These are phyloP conservation scores for Beta vulgaris DNA, from an alignment of 148 eudicot genomes.

Conservation along the genomic window DNA sequence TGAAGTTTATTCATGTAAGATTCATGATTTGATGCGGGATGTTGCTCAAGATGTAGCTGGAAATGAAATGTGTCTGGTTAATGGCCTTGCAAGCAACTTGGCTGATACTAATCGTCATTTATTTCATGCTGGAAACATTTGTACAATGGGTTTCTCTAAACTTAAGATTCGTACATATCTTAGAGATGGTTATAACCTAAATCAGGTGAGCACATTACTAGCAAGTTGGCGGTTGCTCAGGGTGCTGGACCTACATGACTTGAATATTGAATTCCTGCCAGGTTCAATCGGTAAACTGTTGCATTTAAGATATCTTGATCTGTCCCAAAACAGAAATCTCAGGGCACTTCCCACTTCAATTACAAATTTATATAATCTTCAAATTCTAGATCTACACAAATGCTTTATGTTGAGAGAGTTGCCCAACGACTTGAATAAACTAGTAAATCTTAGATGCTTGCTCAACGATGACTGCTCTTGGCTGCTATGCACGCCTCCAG, in stretches of 20 bases:
- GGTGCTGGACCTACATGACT: not conserved
- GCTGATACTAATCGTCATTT: not conserved
- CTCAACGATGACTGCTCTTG: not conserved
- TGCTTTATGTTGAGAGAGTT: not conserved
- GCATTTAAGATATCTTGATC: conserved; percentile 13
- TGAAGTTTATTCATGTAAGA: conserved; percentile 11
- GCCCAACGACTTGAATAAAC: not conserved
- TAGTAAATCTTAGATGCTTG: not conserved
- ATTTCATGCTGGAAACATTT: not conserved
- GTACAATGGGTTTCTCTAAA: not conserved
- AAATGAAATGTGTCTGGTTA: not conserved
- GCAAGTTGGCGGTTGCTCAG: not conserved
- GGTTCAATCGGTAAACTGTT: not conserved
- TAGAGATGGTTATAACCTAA: not conserved
- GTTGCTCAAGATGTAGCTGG: conserved; percentile 3
- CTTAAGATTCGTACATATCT: not conserved
- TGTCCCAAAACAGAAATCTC: not conserved
- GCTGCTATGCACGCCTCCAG: conserved; percentile 6
- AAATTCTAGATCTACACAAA: not conserved
- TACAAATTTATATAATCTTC: conserved; percentile 5
- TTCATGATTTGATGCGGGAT: conserved; percentile 29
- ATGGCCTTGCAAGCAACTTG: not conserved
- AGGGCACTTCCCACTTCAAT: not conserved
- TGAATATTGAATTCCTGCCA: not conserved
- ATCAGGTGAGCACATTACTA: not conserved